phyloP scores from a whole-genome alignment of 306 rosid genomes.

The Mimosa bimucronata region DNA sequence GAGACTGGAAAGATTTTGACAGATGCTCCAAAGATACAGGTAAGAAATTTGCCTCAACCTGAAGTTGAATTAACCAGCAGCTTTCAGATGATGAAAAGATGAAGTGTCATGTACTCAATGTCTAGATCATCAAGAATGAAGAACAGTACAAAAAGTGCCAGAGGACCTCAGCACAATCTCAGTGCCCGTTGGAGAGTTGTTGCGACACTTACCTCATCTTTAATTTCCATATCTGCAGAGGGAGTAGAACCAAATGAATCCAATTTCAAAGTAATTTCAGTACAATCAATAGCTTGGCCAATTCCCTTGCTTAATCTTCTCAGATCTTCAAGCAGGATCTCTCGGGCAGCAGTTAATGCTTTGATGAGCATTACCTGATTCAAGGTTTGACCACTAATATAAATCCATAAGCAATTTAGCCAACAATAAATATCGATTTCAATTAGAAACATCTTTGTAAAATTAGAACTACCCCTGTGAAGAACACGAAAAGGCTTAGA shows the following conservation, averaged over 20 bases:
- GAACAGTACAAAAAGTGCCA: slow-evolving; percentile 32
- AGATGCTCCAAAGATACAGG: slow-evolving; percentile 58
- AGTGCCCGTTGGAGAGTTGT: slow-evolving; percentile 52
- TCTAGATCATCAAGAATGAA: slow-evolving; percentile 30
- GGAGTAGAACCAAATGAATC: slow-evolving; percentile 56
- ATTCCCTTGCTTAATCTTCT: slow-evolving; percentile 73
- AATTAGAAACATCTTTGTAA: slow-evolving; percentile 8
- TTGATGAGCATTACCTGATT: slow-evolving; percentile 67
- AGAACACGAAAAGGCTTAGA: background rate
- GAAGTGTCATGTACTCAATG: slow-evolving; percentile 14
- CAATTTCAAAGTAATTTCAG: slow-evolving; percentile 59
- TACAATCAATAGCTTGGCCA: slow-evolving; percentile 70
- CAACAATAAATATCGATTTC: slow-evolving; percentile 26
- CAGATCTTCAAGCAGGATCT: slow-evolving; percentile 79
- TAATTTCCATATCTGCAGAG: slow-evolving; percentile 39
- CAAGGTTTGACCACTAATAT: slow-evolving; percentile 32
- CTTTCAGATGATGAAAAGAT: slow-evolving; percentile 48
- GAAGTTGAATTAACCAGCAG: slow-evolving; percentile 45
- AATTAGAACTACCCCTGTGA: slow-evolving; percentile 14
- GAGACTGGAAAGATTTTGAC: slow-evolving; percentile 48
- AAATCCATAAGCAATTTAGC: slow-evolving; percentile 27
- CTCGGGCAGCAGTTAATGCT: slow-evolving; percentile 73
- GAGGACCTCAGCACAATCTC: slow-evolving; percentile 60
- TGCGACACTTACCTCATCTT: slow-evolving; percentile 45
- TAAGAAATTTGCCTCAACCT: slow-evolving; percentile 44